Base-by-base conservation (phyloP, 345 rosid species). In the Aquilaria yunnanensis region DNA sequence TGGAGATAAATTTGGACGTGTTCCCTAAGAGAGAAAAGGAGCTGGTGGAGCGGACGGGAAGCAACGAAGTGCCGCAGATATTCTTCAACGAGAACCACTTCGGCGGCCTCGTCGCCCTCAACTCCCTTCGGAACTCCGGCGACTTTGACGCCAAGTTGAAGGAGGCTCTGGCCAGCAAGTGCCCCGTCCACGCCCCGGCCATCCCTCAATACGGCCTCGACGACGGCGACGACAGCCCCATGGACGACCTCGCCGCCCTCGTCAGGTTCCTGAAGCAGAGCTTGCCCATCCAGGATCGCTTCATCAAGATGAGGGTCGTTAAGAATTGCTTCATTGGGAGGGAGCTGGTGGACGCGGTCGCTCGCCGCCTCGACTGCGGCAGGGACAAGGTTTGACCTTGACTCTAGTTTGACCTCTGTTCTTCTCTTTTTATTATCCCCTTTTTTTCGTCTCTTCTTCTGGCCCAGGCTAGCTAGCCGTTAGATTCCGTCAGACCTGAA, bases 1-100 rank as follows among this genome's bases (percentile, higher is more conserved):
- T 85, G 4, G 97, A 94, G 72, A 85, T 94, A 59, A 94, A 90
- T 78, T 66, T 94, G 70, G 96, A 90, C 57, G 97, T 94, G 5
- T 94, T 71, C 46, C 79, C 85, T 1, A 61, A 60, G 32, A 68
- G 96, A 46, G 90, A 72, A 52, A 79, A 74, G 43, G 99, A 94
- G 75, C 66, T 90, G 69, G 29, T 83, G 0, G 79, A 80, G 29
- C 70, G 92, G 67, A 77, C 93, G 1, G 96, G 95, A 53, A 76
- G 32, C 12, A 52, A 73, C 2, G 84, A 82, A 56, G 99, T 90
- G 14, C 99, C 99, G 54, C 84, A 83, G 85, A 77, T 94, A 9
- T 94, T 94, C 76, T 88, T 88, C 69, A 94, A 94, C 80, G 88
- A 86, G 56, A 83, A 82, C 70, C 74, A 80, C 32, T 76, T 94